These are phyloP conservation scores for Malassezia equina DNA, from an alignment of 1,284 basidiomycete species.

Conservation along the genomic window DNA sequence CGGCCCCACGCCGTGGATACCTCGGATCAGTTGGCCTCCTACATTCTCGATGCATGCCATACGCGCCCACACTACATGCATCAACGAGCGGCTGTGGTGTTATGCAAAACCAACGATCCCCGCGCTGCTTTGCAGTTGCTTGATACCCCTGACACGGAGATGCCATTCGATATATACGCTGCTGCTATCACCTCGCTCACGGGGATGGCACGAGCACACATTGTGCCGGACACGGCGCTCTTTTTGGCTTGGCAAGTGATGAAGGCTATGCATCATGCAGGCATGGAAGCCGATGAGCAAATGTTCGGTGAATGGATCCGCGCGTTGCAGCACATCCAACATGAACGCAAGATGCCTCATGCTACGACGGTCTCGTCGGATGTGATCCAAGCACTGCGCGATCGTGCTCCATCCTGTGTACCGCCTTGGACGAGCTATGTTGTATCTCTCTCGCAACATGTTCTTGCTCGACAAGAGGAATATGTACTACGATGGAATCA, in stretches of 20 bases:
- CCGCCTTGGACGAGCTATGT: neutral
- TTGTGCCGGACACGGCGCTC: neutral
- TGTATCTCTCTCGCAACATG: neutral
- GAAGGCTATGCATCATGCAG: neutral
- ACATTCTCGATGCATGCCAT: neutral
- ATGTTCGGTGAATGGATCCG: slow-evolving; percentile 16
- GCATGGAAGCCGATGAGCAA: slow-evolving; percentile 11
- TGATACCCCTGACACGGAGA: neutral
- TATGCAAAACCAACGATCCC: slow-evolving; percentile 3
- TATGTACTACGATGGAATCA: neutral
- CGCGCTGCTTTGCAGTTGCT: neutral
- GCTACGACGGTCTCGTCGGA: neutral
- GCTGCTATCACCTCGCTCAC: slow-evolving; percentile 10
- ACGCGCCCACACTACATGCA: slow-evolving; percentile 1
- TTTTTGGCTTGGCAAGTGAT: neutral
- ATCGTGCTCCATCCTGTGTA: neutral
- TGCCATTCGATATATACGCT: slow-evolving; percentile 13
- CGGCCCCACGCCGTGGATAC: neutral
- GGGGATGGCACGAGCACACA: slow-evolving; percentile 6
- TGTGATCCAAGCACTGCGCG: neutral
- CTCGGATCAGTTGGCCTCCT: neutral
- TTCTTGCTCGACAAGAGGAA: neutral
- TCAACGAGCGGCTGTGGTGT: slow-evolving; percentile 5
- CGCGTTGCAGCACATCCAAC: neutral
- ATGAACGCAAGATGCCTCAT: neutral